These are phyloP conservation scores for Arthrobotrys pseudoclavata DNA, from an alignment of 2,329 filamentous ascomycete genomes.

Conservation along the genomic window DNA sequence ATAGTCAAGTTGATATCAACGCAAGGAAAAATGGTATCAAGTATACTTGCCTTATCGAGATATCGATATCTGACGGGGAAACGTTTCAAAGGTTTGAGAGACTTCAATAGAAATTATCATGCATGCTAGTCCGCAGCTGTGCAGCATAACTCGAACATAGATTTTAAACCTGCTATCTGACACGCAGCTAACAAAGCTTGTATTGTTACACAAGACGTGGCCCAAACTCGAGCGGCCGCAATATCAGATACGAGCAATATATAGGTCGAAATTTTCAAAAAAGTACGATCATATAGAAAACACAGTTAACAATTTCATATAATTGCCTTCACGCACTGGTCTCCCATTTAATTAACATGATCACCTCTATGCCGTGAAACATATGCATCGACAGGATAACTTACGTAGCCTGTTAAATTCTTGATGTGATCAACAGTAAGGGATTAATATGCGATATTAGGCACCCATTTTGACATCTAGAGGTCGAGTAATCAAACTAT, in stretches of 20 bases:
- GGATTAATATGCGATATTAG: slow-evolving; percentile 24
- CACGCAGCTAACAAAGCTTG: neutral
- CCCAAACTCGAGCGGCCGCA: neutral
- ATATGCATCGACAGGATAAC: slow-evolving; percentile 1
- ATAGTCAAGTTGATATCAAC: neutral
- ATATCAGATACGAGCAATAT: neutral
- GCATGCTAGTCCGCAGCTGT: neutral
- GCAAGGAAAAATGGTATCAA: neutral
- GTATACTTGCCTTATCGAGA: neutral
- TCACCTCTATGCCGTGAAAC: slow-evolving; percentile 18
- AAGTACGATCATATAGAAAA: neutral
- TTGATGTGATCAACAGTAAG: slow-evolving; percentile 21
- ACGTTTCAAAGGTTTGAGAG: neutral
- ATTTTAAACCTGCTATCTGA: neutral
- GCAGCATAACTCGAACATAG: neutral
- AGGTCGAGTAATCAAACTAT: slow-evolving; percentile 22
- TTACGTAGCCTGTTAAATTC: neutral
- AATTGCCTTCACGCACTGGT: neutral
- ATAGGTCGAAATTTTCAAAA: neutral
- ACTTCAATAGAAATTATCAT: neutral
- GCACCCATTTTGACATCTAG: slow-evolving; percentile 5
- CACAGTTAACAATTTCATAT: neutral
- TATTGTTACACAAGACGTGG: slow-evolving; percentile 13
- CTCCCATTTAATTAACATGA: neutral
- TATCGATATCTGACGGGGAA: neutral